Evolutionary conservation across 2,329 filamentous ascomycete species (phyloP).

Genomic region (Hysterium pulicare): DNA sequence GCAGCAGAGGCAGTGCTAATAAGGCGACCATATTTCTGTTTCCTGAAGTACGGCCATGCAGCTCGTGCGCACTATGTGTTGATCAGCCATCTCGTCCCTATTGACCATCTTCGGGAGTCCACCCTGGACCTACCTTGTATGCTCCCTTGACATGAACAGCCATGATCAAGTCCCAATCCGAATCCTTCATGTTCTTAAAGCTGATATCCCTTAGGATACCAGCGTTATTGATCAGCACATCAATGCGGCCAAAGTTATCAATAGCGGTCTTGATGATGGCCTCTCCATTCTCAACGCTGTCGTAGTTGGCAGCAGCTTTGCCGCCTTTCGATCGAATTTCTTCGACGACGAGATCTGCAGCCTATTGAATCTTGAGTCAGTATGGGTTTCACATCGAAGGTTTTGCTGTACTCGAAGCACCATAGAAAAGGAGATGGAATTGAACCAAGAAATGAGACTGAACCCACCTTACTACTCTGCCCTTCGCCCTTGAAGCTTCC

Average conservation of each 20-base stretch:
- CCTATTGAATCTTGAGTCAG: too few relatives aligned
- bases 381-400: too few relatives aligned
- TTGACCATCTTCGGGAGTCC: too few relatives aligned
- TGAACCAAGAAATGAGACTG: background rate
- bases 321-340: slow-evolving; percentile 85
- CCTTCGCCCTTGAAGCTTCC: slow-evolving; percentile 92
- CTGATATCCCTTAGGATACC: slow-evolving; percentile 91
- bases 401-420: slow-evolving; percentile 6
- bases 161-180: slow-evolving; percentile 95
- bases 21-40: slow-evolving; percentile 95
- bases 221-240: slow-evolving; percentile 96
- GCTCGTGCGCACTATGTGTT: slow-evolving; percentile 68
- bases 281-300: slow-evolving; percentile 89
- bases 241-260: slow-evolving; percentile 77
- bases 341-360: slow-evolving; percentile 77
- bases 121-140: slow-evolving; percentile 62
- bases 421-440: background rate
- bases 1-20: slow-evolving; percentile 98
- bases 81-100: slow-evolving; percentile 3
- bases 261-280: slow-evolving; percentile 90
- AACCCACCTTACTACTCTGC: slow-evolving; percentile 72
- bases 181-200: slow-evolving; percentile 98
- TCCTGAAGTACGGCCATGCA: slow-evolving; percentile 96
- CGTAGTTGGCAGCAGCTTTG: slow-evolving; percentile 96
- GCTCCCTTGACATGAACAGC: slow-evolving; percentile 88